phyloP scores from a whole-genome alignment of 495 filamentous ascomycete species.

The Aspergillus olivimuriae region DNA sequence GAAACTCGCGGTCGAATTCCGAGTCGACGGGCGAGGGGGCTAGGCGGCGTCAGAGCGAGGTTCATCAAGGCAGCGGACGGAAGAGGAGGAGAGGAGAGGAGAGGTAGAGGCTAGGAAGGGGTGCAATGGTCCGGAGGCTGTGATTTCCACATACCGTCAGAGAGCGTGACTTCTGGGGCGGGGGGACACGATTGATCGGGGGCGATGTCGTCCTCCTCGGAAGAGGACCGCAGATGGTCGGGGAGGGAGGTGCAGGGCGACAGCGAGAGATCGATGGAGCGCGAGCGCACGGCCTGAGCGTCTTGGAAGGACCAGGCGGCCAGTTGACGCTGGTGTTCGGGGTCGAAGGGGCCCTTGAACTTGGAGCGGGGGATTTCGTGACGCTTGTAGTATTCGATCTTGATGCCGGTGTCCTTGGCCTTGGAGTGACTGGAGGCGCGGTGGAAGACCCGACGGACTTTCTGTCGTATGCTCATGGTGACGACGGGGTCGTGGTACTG shows the following conservation, averaged over 20 bases:
- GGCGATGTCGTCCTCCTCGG: conserved; percentile 19
- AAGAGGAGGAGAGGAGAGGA: too few relatives aligned
- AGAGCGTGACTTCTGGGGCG: conserved; percentile 8
- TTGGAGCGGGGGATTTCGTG: conserved; percentile 46
- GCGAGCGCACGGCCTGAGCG: conserved; percentile 31
- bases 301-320: conserved; percentile 44
- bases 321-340: conserved; percentile 42
- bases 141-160: conserved; percentile 23
- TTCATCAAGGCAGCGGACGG: too few relatives aligned
- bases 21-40: conserved; percentile 13
- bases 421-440: conserved; percentile 21
- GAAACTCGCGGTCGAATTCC: too few relatives aligned
- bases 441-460: conserved; percentile 34
- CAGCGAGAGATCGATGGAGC: conserved; percentile 30
- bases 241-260: conserved; percentile 34
- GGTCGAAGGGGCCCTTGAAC: conserved; percentile 46
- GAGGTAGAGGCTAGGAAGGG: too few relatives aligned
- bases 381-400: conserved; percentile 46
- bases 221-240: conserved; percentile 14
- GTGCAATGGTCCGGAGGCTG: too few relatives aligned
- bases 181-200: conserved; percentile 20
- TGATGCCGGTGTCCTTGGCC: conserved; percentile 30
- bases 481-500: neutral
- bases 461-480: conserved; percentile 43
- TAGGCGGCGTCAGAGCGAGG: conserved; percentile 1